Conservation (phyloP, 202 grass and related monocot species). For the Panicum virgatum region DNA sequence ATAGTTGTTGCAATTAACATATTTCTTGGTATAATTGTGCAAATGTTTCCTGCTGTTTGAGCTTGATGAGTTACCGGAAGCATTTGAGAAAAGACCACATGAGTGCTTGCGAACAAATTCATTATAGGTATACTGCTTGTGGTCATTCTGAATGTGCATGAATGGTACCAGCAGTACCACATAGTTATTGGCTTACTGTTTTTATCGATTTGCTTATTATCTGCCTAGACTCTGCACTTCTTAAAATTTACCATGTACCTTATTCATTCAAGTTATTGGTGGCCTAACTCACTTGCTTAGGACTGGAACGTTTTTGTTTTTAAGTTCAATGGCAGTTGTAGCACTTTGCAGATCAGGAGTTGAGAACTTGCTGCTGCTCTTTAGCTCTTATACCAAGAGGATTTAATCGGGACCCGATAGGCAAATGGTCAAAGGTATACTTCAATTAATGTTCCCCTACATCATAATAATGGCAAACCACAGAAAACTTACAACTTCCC, state of each 20-base stretch:
- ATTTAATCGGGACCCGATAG: slow-evolving; percentile 95
- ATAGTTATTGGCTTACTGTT: neutral
- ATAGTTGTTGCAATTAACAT: slow-evolving; percentile 2
- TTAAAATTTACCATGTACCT: neutral
- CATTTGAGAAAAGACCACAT: slow-evolving; percentile 93
- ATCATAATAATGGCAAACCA: slow-evolving; percentile 6
- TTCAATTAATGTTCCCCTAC: slow-evolving; percentile 1
- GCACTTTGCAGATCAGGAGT: slow-evolving; percentile 64
- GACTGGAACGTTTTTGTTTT: neutral
- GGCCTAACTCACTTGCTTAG: neutral
- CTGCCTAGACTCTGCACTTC: slow-evolving; percentile 18
- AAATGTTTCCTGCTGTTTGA: slow-evolving; percentile 95
- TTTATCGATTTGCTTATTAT: neutral
- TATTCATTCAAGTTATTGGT: neutral
- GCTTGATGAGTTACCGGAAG: slow-evolving; percentile 80
- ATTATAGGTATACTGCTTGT: slow-evolving; percentile 63
- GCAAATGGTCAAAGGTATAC: slow-evolving; percentile 98
- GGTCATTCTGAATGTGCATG: slow-evolving; percentile 20
- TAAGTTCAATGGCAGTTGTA: neutral
- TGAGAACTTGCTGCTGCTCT: slow-evolving; percentile 91
- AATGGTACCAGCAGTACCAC: neutral
- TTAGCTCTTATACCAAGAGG: slow-evolving; percentile 79
- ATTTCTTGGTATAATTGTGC: slow-evolving; percentile 8
- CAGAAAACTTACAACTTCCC: neutral
- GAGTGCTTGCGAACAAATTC: slow-evolving; percentile 90